phyloP scores from a whole-genome alignment of 2,329 filamentous ascomycete genomes.

The Talaromyces sp. region DNA sequence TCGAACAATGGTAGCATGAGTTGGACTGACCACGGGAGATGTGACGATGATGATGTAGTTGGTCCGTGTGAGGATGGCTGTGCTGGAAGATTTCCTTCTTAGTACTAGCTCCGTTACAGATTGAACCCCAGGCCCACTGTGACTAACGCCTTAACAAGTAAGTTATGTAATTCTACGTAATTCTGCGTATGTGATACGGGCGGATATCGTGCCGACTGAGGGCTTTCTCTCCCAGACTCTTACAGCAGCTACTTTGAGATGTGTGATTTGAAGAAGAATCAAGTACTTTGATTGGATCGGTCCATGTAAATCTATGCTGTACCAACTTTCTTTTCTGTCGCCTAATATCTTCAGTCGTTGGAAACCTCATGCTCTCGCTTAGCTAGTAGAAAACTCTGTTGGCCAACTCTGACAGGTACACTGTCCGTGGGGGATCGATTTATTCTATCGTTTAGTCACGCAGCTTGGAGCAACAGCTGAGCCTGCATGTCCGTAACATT shows the following conservation, averaged over 20 bases:
- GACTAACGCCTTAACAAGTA: background rate
- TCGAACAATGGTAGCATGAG: background rate
- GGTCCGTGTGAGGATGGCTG: slow-evolving; percentile 11
- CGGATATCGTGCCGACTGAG: background rate
- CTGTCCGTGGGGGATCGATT: background rate
- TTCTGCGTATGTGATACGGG: background rate
- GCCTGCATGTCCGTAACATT: slow-evolving; percentile 3
- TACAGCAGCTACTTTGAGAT: background rate
- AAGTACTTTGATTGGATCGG: background rate
- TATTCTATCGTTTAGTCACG: background rate
- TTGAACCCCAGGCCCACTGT: background rate
- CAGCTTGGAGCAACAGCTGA: slow-evolving; percentile 3
- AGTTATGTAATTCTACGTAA: background rate
- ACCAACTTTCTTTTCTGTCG: background rate
- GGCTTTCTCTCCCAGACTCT: background rate
- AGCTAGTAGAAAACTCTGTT: background rate
- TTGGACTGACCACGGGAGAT: slow-evolving; percentile 6
- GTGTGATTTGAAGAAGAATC: background rate
- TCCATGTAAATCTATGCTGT: background rate
- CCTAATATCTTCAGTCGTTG: background rate
- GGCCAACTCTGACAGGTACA: background rate
- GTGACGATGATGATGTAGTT: slow-evolving; percentile 15
- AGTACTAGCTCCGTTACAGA: slow-evolving; percentile 4
- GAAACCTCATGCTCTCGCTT: background rate
- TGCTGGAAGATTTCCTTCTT: slow-evolving; percentile 8